Evolutionary conservation across 176 grass and related monocot genomes (phyloP).

Genomic region (Secale cereale): DNA sequence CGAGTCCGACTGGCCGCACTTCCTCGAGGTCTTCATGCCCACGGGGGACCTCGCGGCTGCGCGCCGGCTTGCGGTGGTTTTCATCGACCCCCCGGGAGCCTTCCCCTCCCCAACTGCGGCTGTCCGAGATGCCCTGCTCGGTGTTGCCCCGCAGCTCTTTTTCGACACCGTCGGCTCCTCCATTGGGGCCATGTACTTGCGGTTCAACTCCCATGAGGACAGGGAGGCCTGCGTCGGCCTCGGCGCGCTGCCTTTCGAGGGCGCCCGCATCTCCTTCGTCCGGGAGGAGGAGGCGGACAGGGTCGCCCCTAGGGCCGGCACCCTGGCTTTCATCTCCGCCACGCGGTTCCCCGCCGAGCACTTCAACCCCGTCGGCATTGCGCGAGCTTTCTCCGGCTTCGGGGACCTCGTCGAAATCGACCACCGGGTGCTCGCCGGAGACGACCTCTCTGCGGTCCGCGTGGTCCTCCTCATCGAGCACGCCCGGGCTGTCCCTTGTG

Average conservation of each 20-base stretch:
- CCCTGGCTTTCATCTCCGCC: no score
- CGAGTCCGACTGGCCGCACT: no score
- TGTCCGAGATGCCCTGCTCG: no score
- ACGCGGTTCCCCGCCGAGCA: no score
- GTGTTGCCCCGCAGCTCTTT: no score
- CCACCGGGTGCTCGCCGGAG: neutral
- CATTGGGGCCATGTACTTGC: neutral
- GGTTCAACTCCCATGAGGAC: neutral
- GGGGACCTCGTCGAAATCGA: neutral
- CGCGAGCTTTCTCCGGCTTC: no score
- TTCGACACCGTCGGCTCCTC: neutral
- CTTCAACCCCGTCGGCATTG: neutral
- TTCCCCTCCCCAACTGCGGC: no score
- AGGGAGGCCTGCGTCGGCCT: accelerated
- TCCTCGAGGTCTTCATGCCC: no score
- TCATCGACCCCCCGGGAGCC: no score
- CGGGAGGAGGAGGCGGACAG: neutral
- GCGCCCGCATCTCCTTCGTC: neutral
- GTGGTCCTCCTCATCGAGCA: neutral
- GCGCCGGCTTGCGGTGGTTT: no score
- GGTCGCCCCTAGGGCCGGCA: neutral
- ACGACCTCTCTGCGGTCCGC: neutral
- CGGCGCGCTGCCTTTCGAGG: neutral
- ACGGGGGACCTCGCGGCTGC: no score
- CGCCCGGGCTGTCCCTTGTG: neutral